Percentiles rank a stretch among this genome's conserved stretches.
Evolutionary conservation across 2,329 filamentous ascomycete species (phyloP).

Genomic region (Aquanectria penicillioides): DNA sequence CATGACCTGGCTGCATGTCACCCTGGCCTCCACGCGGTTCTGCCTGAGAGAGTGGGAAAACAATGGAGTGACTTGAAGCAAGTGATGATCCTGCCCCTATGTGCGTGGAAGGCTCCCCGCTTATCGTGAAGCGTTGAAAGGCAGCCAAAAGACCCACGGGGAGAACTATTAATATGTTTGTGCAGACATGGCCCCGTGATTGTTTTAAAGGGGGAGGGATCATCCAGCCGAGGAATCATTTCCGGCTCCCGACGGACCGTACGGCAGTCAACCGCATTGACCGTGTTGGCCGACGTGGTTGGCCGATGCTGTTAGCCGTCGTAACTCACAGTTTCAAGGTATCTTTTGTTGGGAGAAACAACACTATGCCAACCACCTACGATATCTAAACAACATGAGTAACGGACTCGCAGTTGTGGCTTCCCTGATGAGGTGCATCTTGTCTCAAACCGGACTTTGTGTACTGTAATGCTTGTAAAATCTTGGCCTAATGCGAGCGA

Average conservation of each 20-base stretch:
- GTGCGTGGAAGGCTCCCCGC: not conserved
- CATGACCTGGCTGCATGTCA: conserved; percentile 9
- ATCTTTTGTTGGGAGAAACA: too few relatives aligned
- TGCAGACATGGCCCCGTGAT: conserved; percentile 4
- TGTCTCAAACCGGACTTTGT: not conserved
- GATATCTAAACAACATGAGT: too few relatives aligned
- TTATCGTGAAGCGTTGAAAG: not conserved
- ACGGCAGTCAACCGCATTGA: conserved; percentile 6
- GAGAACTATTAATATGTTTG: conserved; percentile 6
- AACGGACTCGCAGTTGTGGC: too few relatives aligned
- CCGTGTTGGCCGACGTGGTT: conserved; percentile 1
- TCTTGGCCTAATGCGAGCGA: not conserved
- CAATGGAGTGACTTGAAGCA: not conserved
- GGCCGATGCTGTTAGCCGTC: not conserved
- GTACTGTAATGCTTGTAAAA: too few relatives aligned
- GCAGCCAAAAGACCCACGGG: not conserved
- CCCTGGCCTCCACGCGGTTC: conserved; percentile 4
- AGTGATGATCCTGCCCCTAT: not conserved
- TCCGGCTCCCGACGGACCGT: conserved; percentile 1
- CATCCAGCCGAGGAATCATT: conserved; percentile 7
- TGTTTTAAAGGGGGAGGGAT: not conserved
- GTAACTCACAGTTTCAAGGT: too few relatives aligned
- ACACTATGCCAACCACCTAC: too few relatives aligned
- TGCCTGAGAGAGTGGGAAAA: not conserved
- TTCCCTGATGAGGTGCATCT: not conserved